Evolutionary conservation across 2,329 filamentous ascomycete species (phyloP).

Genomic region (Hortaea sp.): DNA sequence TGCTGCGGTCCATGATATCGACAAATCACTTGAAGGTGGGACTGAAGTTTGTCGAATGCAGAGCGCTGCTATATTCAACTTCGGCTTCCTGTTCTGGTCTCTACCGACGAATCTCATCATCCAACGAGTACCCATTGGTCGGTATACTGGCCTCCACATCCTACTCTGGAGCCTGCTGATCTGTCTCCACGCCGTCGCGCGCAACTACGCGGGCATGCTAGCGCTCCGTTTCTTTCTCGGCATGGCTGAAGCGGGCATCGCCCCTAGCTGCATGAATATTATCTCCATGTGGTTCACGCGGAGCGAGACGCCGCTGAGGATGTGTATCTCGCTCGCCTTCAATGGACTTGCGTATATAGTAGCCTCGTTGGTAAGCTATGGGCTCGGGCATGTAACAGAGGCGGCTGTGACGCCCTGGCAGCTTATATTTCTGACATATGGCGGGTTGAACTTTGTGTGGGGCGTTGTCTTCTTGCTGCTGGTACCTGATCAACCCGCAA

Average conservation of each 20-base stretch:
- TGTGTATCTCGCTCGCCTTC: neutral
- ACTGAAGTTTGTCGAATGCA: too few relatives aligned
- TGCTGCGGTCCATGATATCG: too few relatives aligned
- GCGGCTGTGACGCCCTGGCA: conserved; percentile 13
- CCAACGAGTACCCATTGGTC: conserved; percentile 6
- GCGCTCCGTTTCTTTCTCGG: conserved; percentile 46
- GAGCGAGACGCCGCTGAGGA: conserved; percentile 8
- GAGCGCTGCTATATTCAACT: conserved; percentile 2
- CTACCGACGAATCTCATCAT: conserved; percentile 6
- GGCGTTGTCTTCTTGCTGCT: conserved; percentile 20
- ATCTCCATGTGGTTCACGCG: conserved; percentile 21
- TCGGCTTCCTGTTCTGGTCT: conserved; percentile 6
- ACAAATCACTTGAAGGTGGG: too few relatives aligned
- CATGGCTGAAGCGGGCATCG: conserved; percentile 44
- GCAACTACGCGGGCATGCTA: conserved; percentile 27
- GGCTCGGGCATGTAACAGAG: conserved; percentile 3
- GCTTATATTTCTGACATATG: conserved; percentile 24
- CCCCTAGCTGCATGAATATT: conserved; percentile 46
- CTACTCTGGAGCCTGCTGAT: conserved; percentile 22
- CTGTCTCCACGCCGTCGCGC: conserved; percentile 27
- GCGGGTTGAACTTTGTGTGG: conserved; percentile 21
- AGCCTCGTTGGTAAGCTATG: conserved; percentile 1
- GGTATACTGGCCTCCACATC: conserved; percentile 6
- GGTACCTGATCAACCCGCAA: conserved; percentile 28
- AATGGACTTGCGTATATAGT: neutral